Percentiles rank a stretch among this genome's conserved stretches.
phyloP scores from a whole-genome alignment of 768 basidiomycete genomes.

The Fomitopsis serialis region DNA sequence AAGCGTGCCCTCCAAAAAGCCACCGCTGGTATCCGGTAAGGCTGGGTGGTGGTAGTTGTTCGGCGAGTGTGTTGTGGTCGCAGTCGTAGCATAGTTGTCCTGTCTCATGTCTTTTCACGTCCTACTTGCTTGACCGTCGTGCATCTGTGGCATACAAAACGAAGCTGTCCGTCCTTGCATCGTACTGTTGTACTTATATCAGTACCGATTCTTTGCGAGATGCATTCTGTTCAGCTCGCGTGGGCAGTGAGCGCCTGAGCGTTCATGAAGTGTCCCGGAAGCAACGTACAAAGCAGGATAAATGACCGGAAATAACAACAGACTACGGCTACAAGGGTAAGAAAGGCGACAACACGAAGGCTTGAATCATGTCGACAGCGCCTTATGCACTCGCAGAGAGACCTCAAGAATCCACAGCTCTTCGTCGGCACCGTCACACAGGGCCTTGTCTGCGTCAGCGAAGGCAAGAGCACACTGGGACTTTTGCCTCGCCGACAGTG shows the following conservation, averaged over 20 bases:
- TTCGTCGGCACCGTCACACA: slow-evolving; percentile 96
- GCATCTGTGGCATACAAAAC: slow-evolving; percentile 6
- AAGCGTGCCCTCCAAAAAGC: slow-evolving; percentile 99
- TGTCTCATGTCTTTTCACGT: neutral
- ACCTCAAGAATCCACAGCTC: slow-evolving; percentile 93
- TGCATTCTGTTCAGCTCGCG: neutral
- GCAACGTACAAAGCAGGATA: neutral
- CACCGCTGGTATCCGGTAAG: slow-evolving; percentile 80
- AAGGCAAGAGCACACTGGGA: slow-evolving; percentile 75
- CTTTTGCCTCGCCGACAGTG: slow-evolving; percentile 76
- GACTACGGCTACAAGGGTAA: neutral
- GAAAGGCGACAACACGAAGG: neutral
- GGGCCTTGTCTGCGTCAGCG: slow-evolving; percentile 92
- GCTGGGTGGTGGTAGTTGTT: neutral
- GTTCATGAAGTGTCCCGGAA: neutral
- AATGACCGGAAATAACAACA: neutral
- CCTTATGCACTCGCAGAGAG: slow-evolving; percentile 72
- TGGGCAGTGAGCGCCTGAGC: neutral
- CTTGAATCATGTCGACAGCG: slow-evolving; percentile 26
- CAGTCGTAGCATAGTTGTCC: neutral
- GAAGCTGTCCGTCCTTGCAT: slow-evolving; percentile 1
- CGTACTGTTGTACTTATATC: neutral
- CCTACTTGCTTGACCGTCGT: neutral
- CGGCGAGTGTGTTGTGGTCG: neutral
- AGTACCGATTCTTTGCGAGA: too few relatives aligned